Percentiles rank a stretch among this genome's conserved stretches.
phyloP scores from a whole-genome alignment of 2,329 filamentous ascomycete species.

The Verticillium zaregamsianum region DNA sequence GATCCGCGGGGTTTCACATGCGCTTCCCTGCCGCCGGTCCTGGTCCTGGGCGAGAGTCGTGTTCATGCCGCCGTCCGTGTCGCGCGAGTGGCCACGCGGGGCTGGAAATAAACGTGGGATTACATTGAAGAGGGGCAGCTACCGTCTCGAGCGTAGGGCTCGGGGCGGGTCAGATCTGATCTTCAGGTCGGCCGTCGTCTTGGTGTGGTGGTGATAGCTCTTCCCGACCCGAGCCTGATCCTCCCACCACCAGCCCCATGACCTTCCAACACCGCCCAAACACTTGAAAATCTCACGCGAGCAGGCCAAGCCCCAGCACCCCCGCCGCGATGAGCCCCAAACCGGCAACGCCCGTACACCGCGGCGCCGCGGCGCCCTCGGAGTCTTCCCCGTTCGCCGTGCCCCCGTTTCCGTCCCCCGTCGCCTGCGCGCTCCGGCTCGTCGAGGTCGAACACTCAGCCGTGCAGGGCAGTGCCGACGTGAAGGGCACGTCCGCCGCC shows the following conservation, averaged over 20 bases:
- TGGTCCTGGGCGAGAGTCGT: not conserved
- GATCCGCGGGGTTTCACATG: not conserved
- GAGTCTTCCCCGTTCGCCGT: constrained; percentile 1
- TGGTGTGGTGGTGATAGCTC: not conserved
- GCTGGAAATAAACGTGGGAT: not conserved
- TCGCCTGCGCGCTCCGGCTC: not conserved
- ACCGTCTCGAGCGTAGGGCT: not conserved
- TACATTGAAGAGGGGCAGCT: not conserved
- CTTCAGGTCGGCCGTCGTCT: not conserved
- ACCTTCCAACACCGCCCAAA: not conserved
- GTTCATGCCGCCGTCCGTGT: not conserved
- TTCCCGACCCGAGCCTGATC: too few species aligned
- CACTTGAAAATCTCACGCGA: not conserved
- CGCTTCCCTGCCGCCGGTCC: not conserved
- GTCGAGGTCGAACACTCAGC: constrained; percentile 20
- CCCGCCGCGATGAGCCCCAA: constrained; percentile 1
- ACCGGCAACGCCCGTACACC: constrained; percentile 3
- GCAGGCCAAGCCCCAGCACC: not conserved
- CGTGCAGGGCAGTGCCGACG: constrained; percentile 37
- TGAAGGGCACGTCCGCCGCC: constrained; percentile 34
- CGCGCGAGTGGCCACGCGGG: not conserved
- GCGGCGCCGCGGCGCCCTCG: constrained; percentile 7
- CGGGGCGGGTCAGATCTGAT: not conserved
- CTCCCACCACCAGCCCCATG: not conserved
- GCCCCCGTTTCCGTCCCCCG: not conserved